Evolutionary conservation across 2,329 filamentous ascomycete species (phyloP), one percentile per base, ranked within the genome.

Genomic region (Chaetomiaceae sp.): DNA sequence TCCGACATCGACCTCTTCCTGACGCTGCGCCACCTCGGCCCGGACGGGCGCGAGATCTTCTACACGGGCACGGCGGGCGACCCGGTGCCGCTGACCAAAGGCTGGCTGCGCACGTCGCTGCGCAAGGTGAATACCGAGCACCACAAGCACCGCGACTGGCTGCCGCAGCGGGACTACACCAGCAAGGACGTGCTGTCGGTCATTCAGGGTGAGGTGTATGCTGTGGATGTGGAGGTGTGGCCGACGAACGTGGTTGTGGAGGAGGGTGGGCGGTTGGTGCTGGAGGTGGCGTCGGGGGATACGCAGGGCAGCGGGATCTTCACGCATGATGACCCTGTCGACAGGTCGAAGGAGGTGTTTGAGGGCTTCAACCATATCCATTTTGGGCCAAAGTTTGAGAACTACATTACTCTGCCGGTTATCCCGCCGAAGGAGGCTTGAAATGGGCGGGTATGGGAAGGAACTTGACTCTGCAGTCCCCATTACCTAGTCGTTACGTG

Each of bases 61-160:
- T 84, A 84, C 61, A 84, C 81, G 0, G 80, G 81, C 27, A 83
- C 81, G 2, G 76, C 78, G 0, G 80, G 81, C 11, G 81, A 84
- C 49, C 73, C 76, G 0, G 71, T 84, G 0, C 81, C 81, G 0
- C 65, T 84, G 0, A 70, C 73, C 42, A 84, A 84, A 60, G 81
- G 80, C 18, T 84, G 79, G 79, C 71, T 84, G 9, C 72, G 79
- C 1, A 71, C 74, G 10, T 75, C 70, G 27, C 62, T 81, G 15
- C 73, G 80, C 17, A 78, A 77, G 57, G 70, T 74, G 3, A 69
- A 79, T 48, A 56, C 64, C 1, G 56, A 71, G 6, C 67, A 81
- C 55, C 69, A 70, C 0, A 73, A 71, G 51, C 71, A 83, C 55
- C 65, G 72, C 5, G 55, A 67, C 0, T 81, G 72, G 57, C 64